Base-by-base conservation (phyloP, 2,329 filamentous ascomycete species). In the Periconia sp. region DNA sequence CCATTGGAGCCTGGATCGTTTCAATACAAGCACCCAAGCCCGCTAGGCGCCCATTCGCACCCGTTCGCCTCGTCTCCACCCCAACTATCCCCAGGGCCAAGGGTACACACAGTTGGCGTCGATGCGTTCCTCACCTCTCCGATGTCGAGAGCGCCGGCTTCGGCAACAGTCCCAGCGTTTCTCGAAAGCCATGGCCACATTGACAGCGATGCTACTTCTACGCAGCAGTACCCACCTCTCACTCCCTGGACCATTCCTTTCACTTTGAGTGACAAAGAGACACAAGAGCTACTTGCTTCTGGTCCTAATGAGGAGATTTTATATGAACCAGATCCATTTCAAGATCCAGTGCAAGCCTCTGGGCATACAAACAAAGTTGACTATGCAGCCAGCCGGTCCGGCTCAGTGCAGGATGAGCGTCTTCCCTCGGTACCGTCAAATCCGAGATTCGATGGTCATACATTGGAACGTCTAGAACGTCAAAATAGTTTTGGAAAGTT, bases 401-500 rank as follows among this genome's bases (percentile, higher is more conserved):
- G 8, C 17, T 21, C 17, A 18, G 10, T 19, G 18, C 11, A 11
- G 17, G 18, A 5, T 12, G 13, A 5, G 29, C 11, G 16, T 6
- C 15, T 6, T 10, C 6, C 10, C 29, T 25, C 23, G 23, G 23
- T 25, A 8, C 23, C 7, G 12, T 25, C 8, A 7, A 25, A 25
- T 12, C n/a, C n/a, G n/a, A n/a, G n/a, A n/a, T n/a, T n/a, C n/a
- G n/a, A n/a, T n/a, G n/a, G n/a, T n/a, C n/a, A n/a, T n/a, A n/a
- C n/a, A n/a, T n/a, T n/a, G n/a, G n/a, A n/a, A n/a, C n/a, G n/a
- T n/a, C 59, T 21, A n/a, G n/a, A n/a, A n/a, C 61, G 65, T 2
- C 60, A 65, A 10, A 68, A 68, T 35, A 62, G 63, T 3, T 69
- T 71, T 37, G 54, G 66, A 18, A 69, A 71, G 48, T 36, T 70